Base-by-base conservation (phyloP, 768 basidiomycete genomes). In the Dentipellis sp. region DNA sequence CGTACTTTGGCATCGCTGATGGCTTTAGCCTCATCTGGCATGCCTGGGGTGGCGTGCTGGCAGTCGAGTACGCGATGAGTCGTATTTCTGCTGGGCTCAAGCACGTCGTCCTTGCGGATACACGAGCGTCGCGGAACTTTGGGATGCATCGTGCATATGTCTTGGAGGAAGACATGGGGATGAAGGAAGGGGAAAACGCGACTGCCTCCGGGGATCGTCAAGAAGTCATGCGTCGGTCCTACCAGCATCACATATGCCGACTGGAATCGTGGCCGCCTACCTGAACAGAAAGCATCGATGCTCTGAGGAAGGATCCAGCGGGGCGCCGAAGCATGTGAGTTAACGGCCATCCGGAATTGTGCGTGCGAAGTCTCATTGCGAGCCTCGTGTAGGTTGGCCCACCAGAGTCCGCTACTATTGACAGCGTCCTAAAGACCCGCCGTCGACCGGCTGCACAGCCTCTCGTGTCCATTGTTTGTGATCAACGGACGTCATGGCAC, bases 31-130 rank as follows among this genome's bases (percentile, higher is more conserved):
- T 83, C 4, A 59, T 75, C 1, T 82, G 82, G 0, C 81, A 83
- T 52, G 80, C 78, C 8, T 81, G 81, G 81, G 82, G 82, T 10
- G 80, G 76, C 1, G 78, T 79, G 67, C 68, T 83, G 5, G 78
- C 68, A 0, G 59, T 68, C 6, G 71, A 76, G 39, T 77, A 73
- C 48, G 50, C 14, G 4, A 19, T 52, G 7, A 19, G 21, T n/a
- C 35, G 50, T 16, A 23, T 17, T 23, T 29, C 50, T 3, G n/a
- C 16, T 10, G 34, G 50, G 2, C 16, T 52, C 7, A 34, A 37
- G 36, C 50, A 19, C 17, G 34, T 52, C 36, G 34, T 52, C 16
- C 1, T 52, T 2, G 12, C 50, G 5, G 36, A 36, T 35, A 29
- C 29, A 12, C 50, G 17, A 4, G 34, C 50, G 16, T 37, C 50